Percentiles rank a stretch among this genome's conserved stretches.
phyloP scores from a whole-genome alignment of 73 alveolate species.

The Paramecium sonneborni region DNA sequence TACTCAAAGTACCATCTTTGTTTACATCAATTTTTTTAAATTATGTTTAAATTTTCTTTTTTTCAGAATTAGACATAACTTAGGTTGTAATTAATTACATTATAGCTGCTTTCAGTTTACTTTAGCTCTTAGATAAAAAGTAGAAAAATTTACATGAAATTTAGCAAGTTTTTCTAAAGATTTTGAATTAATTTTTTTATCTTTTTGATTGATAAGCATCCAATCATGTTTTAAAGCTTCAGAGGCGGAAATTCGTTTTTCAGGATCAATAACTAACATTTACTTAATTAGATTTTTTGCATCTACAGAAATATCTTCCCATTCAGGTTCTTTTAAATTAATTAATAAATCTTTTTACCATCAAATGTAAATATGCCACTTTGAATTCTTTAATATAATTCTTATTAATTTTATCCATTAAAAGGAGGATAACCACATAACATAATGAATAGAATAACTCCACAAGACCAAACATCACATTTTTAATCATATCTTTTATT shows the following conservation, averaged over 20 bases:
- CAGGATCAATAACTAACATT: conserved; percentile 71
- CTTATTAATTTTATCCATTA: conserved; percentile 77
- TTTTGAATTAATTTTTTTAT: conserved; percentile 11
- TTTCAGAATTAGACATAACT: conserved; percentile 51
- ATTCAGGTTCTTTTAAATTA: conserved; percentile 51
- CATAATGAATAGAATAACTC: conserved; percentile 79
- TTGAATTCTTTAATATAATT: conserved; percentile 65
- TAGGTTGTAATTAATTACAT: conserved; percentile 59
- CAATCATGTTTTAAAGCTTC: conserved; percentile 76
- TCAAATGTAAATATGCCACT: conserved; percentile 65
- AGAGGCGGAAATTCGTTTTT: conserved; percentile 73
- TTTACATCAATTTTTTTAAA: conserved; percentile 78
- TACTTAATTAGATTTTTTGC: conserved; percentile 75
- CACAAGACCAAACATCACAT: conserved; percentile 89
- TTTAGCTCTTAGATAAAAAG: not conserved
- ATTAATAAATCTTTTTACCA: not conserved
- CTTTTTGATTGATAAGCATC: conserved; percentile 47
- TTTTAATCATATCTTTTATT: conserved; percentile 74
- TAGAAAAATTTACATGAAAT: conserved; percentile 35
- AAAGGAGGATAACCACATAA: conserved; percentile 82
- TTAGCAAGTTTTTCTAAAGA: conserved; percentile 41
- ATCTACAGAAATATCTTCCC: conserved; percentile 68
- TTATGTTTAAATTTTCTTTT: conserved; percentile 62
- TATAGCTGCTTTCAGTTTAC: conserved; percentile 64
- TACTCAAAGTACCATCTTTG: conserved; percentile 80